Evolutionary conservation across 345 rosid species (phyloP), one percentile per base, ranked within the genome.

Genomic region (Trapa bicornis): DNA sequence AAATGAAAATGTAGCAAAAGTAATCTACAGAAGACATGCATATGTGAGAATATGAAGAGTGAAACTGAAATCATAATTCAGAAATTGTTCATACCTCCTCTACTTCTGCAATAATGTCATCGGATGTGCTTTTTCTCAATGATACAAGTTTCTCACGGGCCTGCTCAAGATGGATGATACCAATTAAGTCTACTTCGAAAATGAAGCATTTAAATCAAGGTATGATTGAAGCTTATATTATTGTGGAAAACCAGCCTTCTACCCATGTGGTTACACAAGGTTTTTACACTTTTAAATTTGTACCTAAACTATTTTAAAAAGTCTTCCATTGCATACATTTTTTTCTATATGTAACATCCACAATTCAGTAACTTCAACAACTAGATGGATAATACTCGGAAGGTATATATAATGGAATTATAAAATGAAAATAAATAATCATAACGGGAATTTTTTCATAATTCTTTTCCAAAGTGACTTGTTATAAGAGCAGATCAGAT

Each of bases 81-180:
- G 47, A 39, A 13, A 64, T 64, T 36, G 57, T 47, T 77, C 22
- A 47, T 83, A 88, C 97, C 96, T 88, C 96, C 82, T 91, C 97
- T 64, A 88, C 76, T 74, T 82, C 93, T 22, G 87, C 87, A 80
- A 91, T 78, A 74, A 89, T 74, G 64, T 88, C 96, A 61, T 75
- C 88, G 62, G 80, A 79, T 38, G 94, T 77, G 78, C 75, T 91
- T 83, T 84, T 91, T 81, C 87, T 91, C 77, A 88, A 81, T 37
- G 97, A 87, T 32, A 85, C 89, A 84, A 81, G 87, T 76, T 85
- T 91, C 68, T 91, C 96, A 5, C 96, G 93, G 53, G 97, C 92
- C 96, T 91, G 79, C 57, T 72, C 17, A 62, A 61, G 15, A 29
- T 22, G 16, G 38, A 29, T n/a, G 10, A 17, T 3, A 37, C 11